Percentiles rank a stretch among this genome's conserved stretches.
Evolutionary conservation across 441 rosid species (phyloP).

Genomic region (Dalechampia spathulata): DNA sequence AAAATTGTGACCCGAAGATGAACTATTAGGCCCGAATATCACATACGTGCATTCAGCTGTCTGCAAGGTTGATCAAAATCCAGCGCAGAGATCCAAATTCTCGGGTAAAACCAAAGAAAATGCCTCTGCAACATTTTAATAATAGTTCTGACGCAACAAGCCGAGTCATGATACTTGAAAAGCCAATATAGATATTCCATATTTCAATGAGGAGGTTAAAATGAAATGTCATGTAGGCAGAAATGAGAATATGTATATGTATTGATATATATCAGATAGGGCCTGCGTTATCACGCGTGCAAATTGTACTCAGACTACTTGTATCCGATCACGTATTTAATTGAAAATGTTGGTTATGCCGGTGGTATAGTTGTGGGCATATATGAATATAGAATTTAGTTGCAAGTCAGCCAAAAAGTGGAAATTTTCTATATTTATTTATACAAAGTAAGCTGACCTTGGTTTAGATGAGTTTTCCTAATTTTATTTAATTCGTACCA

Average conservation of each 20-base stretch:
- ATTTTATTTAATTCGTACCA: neutral
- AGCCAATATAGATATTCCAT: neutral
- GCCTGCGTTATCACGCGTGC: conserved; percentile 4
- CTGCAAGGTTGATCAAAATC: no score
- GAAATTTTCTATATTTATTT: conserved; percentile 4
- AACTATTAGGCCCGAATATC: no score
- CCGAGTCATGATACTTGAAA: conserved; percentile 6
- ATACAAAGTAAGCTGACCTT: conserved; percentile 2
- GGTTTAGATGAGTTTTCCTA: neutral
- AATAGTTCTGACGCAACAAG: conserved; percentile 4
- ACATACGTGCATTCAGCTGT: no score
- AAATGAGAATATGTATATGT: neutral
- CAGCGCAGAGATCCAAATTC: no score
- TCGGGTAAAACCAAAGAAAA: no score
- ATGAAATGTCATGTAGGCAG: neutral
- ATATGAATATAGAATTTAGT: neutral
- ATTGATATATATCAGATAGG: neutral
- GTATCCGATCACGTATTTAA: neutral
- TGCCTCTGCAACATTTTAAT: neutral
- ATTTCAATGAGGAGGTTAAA: neutral
- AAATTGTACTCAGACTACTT: neutral
- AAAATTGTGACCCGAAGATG: no score
- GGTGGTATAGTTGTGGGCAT: neutral
- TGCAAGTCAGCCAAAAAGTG: neutral
- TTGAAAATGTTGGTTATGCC: neutral